These are phyloP conservation scores for Ophiostoma triangulosporum DNA, from an alignment of 2,329 filamentous ascomycete species.

Conservation along the genomic window DNA sequence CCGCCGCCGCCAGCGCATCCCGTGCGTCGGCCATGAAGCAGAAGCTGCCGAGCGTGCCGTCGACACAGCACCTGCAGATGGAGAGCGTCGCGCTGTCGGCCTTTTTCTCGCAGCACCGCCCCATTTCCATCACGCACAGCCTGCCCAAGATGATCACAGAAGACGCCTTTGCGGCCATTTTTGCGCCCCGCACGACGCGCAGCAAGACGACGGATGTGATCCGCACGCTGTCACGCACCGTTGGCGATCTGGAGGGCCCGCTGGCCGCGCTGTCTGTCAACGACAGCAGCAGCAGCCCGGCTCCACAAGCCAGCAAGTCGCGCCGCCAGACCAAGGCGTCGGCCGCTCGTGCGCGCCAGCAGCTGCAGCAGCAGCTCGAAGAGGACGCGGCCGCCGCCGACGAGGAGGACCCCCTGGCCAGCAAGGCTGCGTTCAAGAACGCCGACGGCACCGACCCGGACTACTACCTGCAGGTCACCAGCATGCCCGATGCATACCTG, in stretches of 20 bases:
- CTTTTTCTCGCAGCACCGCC: conserved; percentile 93
- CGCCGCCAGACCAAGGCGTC: conserved; percentile 17
- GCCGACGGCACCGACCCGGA: conserved; percentile 44
- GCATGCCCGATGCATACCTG: conserved; percentile 55
- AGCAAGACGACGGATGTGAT: conserved; percentile 46
- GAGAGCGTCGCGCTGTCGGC: conserved; percentile 68
- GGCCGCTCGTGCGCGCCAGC: conserved; percentile 6
- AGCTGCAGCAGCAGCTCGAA: conserved; percentile 9
- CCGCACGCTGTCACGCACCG: conserved; percentile 48
- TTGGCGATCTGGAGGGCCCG: conserved; percentile 45
- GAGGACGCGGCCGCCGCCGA: conserved; percentile 12
- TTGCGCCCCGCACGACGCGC: conserved; percentile 39
- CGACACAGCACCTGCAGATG: conserved; percentile 57
- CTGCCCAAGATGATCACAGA: conserved; percentile 60
- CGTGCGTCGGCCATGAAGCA: conserved; percentile 23
- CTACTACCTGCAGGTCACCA: conserved; percentile 52
- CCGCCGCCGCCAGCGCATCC: conserved; percentile 23
- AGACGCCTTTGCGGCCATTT: conserved; percentile 74
- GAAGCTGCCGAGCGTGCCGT: conserved; percentile 60
- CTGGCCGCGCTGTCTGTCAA: conserved; percentile 39
- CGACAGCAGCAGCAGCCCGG: conserved; percentile 12
- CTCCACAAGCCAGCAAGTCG: conserved; percentile 20
- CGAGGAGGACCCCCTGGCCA: conserved; percentile 19
- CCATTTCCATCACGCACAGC: conserved; percentile 74
- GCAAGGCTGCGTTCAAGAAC: conserved; percentile 37